Evolutionary conservation across 176 grass and related monocot genomes (phyloP), one percentile per base, ranked within the genome.

Genomic region (Oryza punctata): DNA sequence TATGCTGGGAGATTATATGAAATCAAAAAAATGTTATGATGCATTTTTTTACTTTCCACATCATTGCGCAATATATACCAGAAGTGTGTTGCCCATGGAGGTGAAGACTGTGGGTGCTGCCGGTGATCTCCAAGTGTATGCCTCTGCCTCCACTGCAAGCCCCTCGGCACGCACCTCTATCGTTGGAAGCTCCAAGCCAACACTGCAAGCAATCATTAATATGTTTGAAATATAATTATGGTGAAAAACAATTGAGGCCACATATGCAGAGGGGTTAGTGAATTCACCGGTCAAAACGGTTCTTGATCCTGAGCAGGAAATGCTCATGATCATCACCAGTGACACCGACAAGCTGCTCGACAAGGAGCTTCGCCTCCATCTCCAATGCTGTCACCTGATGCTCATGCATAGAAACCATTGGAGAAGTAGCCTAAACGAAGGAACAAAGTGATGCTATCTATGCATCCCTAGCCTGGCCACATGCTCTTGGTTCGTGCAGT

Each of bases 291-390:
- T 91, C 89, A 35, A 94, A 81, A 21, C 92, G 92, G 11, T 81
- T 68, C 65, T 82, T 83, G 69, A 94, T 90, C 76, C 89, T 94
- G 77, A 70, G 74, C 27, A 94, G 57, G 66, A 94, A 91, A 23
- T 8, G 68, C 30, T 81, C 86, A 21, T 84, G 76, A 29, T 89
- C 92, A 61, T 91, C 60, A 46, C 85, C 69, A 1, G 85, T 80
- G 13, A 79, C 82, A 3, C 85, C 73, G 7, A 94, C 26, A 0
- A 94, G 75, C 45, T 76, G 69, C 44, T 94, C 89, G 2, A 94
- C 50, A 41, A 94, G 74, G 6, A 70, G 19, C 65, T 70, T 63
- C 0, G 65, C 65, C 7, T 85, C 65, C 1, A 37, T 35, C 65
- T 85, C 74, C 14, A 12, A 27, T 35, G 33, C 33, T 33, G 32